Evolutionary conservation across 371 early-diverging fungal species (phyloP), one percentile per base, ranked within the genome.

Genomic region (Phascolomyces articulosus): DNA sequence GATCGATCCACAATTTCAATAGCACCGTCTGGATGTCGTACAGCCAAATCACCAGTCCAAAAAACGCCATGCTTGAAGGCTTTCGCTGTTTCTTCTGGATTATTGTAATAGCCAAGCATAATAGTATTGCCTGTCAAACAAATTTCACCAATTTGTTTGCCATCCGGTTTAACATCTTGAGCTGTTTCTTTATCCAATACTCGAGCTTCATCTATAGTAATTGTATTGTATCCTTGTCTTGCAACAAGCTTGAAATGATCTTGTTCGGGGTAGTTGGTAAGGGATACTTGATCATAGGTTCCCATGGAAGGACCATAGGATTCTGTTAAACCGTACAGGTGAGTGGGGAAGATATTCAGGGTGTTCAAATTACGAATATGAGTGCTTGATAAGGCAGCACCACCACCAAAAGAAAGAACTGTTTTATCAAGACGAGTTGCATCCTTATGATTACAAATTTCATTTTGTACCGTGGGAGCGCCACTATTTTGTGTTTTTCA

Each of bases 311-410:
- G 86, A 1, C 89, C 89, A 61, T 86, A 87, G 0, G 86, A 84
- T 60, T 91, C 89, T 0, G 91, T 89, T n/a, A 89, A 72, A n/a
- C 91, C 89, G 68, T 89, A 91, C 7, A 88, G 83, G 53, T 88
- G 89, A 8, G 85, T 75, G 1, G 88, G 85, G 26, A 73, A 65
- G 66, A 91, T 71, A 47, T 85, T 84, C 15, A 91, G 57, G 4
- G 71, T 64, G 53, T 74, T 70, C 83, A 91, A 77, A 4, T 71
- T 58, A 38, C 64, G 77, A 44, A 89, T 80, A 40, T 86, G 69
- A 4, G 85, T 82, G 38, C 85, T 77, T 0, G 87, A 83, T 15
- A 90, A 79, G 1, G 87, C 81, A 0, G 90, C 86, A 4, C 80
- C 82, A 34, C 82, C 89, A 48, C 85, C 82, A 48, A 83, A 82